Percentiles rank a stretch among this genome's conserved stretches.
phyloP scores from a whole-genome alignment of 192 early-diverging fungal genomes.

The Entomortierella parvispora region DNA sequence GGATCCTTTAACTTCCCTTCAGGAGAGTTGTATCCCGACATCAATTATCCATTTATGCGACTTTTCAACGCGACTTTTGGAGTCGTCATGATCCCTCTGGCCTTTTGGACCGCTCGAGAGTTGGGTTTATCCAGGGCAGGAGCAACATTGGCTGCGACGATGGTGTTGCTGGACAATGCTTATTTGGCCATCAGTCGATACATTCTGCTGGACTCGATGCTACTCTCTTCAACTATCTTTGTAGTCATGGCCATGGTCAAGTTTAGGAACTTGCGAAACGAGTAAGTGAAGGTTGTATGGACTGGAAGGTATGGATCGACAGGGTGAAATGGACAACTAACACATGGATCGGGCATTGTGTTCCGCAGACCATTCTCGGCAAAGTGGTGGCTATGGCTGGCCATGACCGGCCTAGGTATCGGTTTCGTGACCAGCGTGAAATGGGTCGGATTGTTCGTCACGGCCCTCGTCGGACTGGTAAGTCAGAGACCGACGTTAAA shows the following conservation, averaged over 20 bases:
- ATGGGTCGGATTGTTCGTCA: conserved; percentile 94
- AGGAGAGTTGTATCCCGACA: conserved; percentile 74
- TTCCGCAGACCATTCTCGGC: conserved; percentile 74
- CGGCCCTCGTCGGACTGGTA: conserved; percentile 85
- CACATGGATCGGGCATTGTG: too few species aligned
- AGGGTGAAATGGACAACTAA: too few species aligned
- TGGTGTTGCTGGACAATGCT: conserved; percentile 84
- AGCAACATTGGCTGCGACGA: conserved; percentile 72
- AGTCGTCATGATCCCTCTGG: conserved; percentile 82
- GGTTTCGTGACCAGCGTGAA: conserved; percentile 86
- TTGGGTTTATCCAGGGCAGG: conserved; percentile 72
- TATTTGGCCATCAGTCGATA: conserved; percentile 82
- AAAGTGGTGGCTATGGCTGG: conserved; percentile 89
- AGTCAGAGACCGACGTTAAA: too few species aligned
- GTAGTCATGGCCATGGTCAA: conserved; percentile 71
- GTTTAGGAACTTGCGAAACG: conserved; percentile 75
- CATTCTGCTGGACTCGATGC: conserved; percentile 93
- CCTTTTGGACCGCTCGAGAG: conserved; percentile 84
- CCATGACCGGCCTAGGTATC: conserved; percentile 84
- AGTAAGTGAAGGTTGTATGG: conserved; percentile 29
- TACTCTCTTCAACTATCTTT: conserved; percentile 86
- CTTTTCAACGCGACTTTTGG: conserved; percentile 88
- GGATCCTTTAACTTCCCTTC: conserved; percentile 86
- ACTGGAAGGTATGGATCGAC: background rate
- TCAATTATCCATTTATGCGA: conserved; percentile 93